These are phyloP conservation scores for Croton laevigatus DNA, from an alignment of 441 rosid species.

Conservation along the genomic window DNA sequence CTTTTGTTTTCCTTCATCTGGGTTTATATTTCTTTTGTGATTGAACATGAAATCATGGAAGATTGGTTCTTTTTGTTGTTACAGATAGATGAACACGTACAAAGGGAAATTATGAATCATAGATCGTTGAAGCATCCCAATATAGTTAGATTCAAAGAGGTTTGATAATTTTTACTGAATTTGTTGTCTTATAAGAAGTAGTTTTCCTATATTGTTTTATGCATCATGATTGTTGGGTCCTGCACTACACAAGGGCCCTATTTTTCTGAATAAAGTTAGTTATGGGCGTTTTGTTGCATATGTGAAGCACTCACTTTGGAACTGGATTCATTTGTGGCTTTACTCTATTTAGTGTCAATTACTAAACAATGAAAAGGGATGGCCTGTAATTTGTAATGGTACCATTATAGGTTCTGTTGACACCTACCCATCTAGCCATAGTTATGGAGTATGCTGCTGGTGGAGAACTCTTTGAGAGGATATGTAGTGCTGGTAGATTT, in stretches of 20 bases:
- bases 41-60: slow-evolving; percentile 5
- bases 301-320: neutral
- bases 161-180: slow-evolving; percentile 9
- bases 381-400: slow-evolving; percentile 7
- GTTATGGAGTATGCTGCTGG: slow-evolving; percentile 78
- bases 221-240: neutral
- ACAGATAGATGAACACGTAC: slow-evolving; percentile 59
- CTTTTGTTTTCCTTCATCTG: neutral
- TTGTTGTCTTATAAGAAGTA: neutral
- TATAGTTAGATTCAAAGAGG: slow-evolving; percentile 59
- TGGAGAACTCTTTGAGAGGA: slow-evolving; percentile 63
- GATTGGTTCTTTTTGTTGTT: slow-evolving; percentile 15
- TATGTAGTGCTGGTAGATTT: slow-evolving; percentile 62
- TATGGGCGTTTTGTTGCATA: too few relatives aligned
- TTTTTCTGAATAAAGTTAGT: neutral
- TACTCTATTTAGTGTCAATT: neutral
- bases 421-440: slow-evolving; percentile 66
- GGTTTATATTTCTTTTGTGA: slow-evolving; percentile 6
- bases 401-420: slow-evolving; percentile 46
- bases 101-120: slow-evolving; percentile 59
- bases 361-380: neutral
- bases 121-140: slow-evolving; percentile 61
- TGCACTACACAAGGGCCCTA: neutral
- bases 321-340: neutral
- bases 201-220: neutral